These are phyloP conservation scores for Spizellomyces punctatus DNA, from an alignment of 192 early-diverging fungal genomes.

Conservation along the genomic window DNA sequence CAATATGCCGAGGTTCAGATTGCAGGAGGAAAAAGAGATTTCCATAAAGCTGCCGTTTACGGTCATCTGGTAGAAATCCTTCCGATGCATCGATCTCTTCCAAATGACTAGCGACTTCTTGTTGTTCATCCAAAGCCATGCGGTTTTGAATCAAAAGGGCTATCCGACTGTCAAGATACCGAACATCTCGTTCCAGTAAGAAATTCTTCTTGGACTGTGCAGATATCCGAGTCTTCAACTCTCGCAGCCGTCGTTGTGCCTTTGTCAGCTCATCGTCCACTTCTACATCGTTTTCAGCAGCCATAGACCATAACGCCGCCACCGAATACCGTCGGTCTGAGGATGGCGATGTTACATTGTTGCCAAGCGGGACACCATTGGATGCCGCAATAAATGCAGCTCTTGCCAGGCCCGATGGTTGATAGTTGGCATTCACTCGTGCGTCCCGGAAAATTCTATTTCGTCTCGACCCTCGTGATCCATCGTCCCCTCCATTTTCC, in stretches of 20 bases:
- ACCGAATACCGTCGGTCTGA: slow-evolving; percentile 51
- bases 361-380: slow-evolving; percentile 48
- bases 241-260: slow-evolving; percentile 81
- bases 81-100: slow-evolving; percentile 64
- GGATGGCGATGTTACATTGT: neutral
- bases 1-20: slow-evolving; percentile 89
- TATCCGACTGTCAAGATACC: slow-evolving; percentile 89
- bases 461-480: neutral
- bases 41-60: slow-evolving; percentile 81
- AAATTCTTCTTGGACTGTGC: slow-evolving; percentile 95
- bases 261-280: slow-evolving; percentile 90
- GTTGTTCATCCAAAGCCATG: slow-evolving; percentile 90
- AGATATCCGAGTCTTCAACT: slow-evolving; percentile 88
- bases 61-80: slow-evolving; percentile 70
- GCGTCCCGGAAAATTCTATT: neutral
- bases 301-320: slow-evolving; percentile 58
- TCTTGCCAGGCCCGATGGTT: slow-evolving; percentile 41
- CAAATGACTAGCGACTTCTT: slow-evolving; percentile 71
- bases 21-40: slow-evolving; percentile 93
- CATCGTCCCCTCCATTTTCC: neutral
- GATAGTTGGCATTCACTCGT: slow-evolving; percentile 1
- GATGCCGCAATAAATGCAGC: slow-evolving; percentile 49
- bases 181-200: slow-evolving; percentile 88
- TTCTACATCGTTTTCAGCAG: slow-evolving; percentile 89
- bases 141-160: slow-evolving; percentile 91